These are phyloP conservation scores for Cryphonectria radicalis DNA, from an alignment of 2,329 filamentous ascomycete species.

Conservation along the genomic window DNA sequence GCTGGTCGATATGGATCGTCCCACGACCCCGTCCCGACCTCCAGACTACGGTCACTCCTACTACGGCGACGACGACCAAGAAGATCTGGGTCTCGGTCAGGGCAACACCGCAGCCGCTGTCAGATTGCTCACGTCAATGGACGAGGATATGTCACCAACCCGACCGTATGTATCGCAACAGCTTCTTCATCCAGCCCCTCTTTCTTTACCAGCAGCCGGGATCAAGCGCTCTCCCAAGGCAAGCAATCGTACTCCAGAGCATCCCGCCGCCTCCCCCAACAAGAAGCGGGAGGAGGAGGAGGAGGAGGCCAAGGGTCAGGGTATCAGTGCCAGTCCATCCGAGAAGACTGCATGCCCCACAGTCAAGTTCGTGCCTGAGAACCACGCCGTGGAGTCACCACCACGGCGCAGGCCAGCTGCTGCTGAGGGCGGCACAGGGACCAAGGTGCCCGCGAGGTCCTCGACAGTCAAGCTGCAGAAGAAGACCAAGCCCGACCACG, in stretches of 20 bases:
- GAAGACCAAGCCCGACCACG: slow-evolving; percentile 41
- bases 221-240: slow-evolving; percentile 36
- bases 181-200: slow-evolving; percentile 34
- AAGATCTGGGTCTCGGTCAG: slow-evolving; percentile 51
- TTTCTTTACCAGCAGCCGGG: slow-evolving; percentile 33
- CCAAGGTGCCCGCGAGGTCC: slow-evolving; percentile 30
- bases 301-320: slow-evolving; percentile 33
- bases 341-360: slow-evolving; percentile 30
- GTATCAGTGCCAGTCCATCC: slow-evolving; percentile 29
- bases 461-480: slow-evolving; percentile 58
- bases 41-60: slow-evolving; percentile 61
- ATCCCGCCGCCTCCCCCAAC: slow-evolving; percentile 42
- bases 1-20: slow-evolving; percentile 50
- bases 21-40: slow-evolving; percentile 55
- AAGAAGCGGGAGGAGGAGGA: slow-evolving; percentile 43
- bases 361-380: slow-evolving; percentile 25
- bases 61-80: slow-evolving; percentile 58
- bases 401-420: slow-evolving; percentile 24
- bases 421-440: slow-evolving; percentile 22
- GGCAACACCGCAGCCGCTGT: slow-evolving; percentile 55
- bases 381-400: slow-evolving; percentile 21
- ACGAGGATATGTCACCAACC: slow-evolving; percentile 53
- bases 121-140: slow-evolving; percentile 65
- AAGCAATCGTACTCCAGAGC: slow-evolving; percentile 39
- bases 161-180: slow-evolving; percentile 59